Evolutionary conservation across 2,329 filamentous ascomycete genomes (phyloP).

Genomic region (Fusarium sp.): DNA sequence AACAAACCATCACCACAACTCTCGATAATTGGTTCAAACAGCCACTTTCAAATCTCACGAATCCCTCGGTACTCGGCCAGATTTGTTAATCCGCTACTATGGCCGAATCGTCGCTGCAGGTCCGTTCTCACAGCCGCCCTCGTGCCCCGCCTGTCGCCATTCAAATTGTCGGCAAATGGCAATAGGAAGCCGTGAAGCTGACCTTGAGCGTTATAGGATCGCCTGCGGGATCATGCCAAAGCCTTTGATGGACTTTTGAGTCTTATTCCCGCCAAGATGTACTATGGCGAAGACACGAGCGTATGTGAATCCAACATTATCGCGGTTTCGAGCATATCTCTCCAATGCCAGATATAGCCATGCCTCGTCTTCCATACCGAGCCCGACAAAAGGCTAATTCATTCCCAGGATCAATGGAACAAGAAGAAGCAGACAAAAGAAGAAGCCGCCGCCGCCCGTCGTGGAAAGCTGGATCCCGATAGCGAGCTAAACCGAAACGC

Average conservation of each 20-base stretch:
- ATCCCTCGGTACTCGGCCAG: background rate
- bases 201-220: conserved; percentile 57
- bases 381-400: conserved; percentile 29
- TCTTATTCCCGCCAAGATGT: conserved; percentile 88
- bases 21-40: background rate
- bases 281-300: conserved; percentile 86
- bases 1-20: conserved; percentile 6
- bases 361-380: conserved; percentile 3
- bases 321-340: conserved; percentile 6
- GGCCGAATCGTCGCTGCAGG: conserved; percentile 60
- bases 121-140: conserved; percentile 50
- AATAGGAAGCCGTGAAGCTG: conserved; percentile 37
- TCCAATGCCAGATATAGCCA: conserved; percentile 11
- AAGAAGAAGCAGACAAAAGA: conserved; percentile 96
- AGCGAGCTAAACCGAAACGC: conserved; percentile 82
- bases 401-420: conserved; percentile 83
- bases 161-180: conserved; percentile 15
- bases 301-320: conserved; percentile 64
- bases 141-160: conserved; percentile 44
- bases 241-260: conserved; percentile 89
- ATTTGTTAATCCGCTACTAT: conserved; percentile 45
- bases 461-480: conserved; percentile 90
- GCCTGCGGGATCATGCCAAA: conserved; percentile 69
- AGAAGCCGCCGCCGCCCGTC: conserved; percentile 82
- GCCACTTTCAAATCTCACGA: background rate